These are phyloP conservation scores for Sporothrix pallida DNA, from an alignment of 2,329 filamentous ascomycete genomes.

Conservation along the genomic window DNA sequence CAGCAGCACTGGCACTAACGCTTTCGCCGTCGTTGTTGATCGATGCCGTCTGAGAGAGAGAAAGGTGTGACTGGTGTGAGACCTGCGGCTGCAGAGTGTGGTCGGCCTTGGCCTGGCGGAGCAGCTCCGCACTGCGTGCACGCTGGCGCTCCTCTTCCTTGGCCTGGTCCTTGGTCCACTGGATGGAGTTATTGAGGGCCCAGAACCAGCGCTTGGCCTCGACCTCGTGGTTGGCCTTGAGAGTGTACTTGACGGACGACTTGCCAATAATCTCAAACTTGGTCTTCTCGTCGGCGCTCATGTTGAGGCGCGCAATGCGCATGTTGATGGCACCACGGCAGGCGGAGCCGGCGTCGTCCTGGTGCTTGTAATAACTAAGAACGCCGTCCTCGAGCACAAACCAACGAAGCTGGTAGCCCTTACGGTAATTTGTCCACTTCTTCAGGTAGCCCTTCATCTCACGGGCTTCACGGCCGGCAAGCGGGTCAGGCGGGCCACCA, in stretches of 20 bases:
- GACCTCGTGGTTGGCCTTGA: constrained; percentile 97
- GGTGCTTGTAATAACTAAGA: constrained; percentile 98
- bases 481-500: constrained; percentile 51
- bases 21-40: constrained; percentile 55
- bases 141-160: constrained; percentile 84
- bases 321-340: constrained; percentile 99
- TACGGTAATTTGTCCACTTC: constrained; percentile 99
- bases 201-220: constrained; percentile 99
- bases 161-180: constrained; percentile 97
- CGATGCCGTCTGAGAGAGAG: constrained; percentile 51
- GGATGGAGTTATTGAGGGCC: constrained; percentile 98
- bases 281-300: constrained; percentile 97
- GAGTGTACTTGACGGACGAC: constrained; percentile 96
- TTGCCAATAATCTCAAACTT: constrained; percentile 98
- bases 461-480: constrained; percentile 81
- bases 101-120: constrained; percentile 81
- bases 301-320: constrained; percentile 91
- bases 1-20: constrained; percentile 59
- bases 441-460: constrained; percentile 99
- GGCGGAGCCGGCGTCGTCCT: constrained; percentile 94
- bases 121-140: constrained; percentile 73
- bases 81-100: constrained; percentile 48
- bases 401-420: constrained; percentile 95
- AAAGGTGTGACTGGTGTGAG: constrained; percentile 25
- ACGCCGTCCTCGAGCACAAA: constrained; percentile 98